phyloP scores from a whole-genome alignment of 306 rosid species.

The Glycine latifolia region DNA sequence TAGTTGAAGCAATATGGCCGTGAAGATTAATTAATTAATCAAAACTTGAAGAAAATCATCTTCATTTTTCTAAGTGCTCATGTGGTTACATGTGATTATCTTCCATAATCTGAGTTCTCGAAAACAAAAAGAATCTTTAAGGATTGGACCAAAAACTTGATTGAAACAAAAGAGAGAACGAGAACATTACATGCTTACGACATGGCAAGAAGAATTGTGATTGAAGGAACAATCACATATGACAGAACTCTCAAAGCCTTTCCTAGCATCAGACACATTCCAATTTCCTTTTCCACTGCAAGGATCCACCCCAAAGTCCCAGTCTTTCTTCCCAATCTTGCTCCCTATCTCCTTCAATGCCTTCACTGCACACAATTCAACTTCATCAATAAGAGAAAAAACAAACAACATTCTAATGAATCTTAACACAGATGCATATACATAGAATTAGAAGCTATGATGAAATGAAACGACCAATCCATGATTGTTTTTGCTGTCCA shows the following conservation, averaged over 20 bases:
- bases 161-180: too few relatives aligned
- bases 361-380: conserved; percentile 59
- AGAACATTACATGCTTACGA: conserved; percentile 66
- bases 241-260: conserved; percentile 67
- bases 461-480: conserved; percentile 28
- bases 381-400: conserved; percentile 7
- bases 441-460: not conserved
- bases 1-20: not conserved
- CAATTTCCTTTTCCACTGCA: conserved; percentile 79
- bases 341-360: conserved; percentile 75
- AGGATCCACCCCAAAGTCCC: conserved; percentile 84
- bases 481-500: not conserved
- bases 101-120: not conserved
- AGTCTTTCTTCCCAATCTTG: conserved; percentile 82
- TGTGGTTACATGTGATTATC: conserved; percentile 48
- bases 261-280: conserved; percentile 52
- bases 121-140: conserved; percentile 1
- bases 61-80: not conserved
- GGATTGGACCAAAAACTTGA: too few relatives aligned
- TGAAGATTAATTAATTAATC: conserved; percentile 23
- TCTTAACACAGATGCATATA: too few relatives aligned
- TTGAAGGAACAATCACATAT: conserved; percentile 74
- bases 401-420: not conserved
- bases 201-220: conserved; percentile 71
- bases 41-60: conserved; percentile 14